A percentile compares a stretch with the other conserved stretches of the same genome.
phyloP scores from a whole-genome alignment of 2,329 filamentous ascomycete species.

The Dactylellina leptospora region DNA sequence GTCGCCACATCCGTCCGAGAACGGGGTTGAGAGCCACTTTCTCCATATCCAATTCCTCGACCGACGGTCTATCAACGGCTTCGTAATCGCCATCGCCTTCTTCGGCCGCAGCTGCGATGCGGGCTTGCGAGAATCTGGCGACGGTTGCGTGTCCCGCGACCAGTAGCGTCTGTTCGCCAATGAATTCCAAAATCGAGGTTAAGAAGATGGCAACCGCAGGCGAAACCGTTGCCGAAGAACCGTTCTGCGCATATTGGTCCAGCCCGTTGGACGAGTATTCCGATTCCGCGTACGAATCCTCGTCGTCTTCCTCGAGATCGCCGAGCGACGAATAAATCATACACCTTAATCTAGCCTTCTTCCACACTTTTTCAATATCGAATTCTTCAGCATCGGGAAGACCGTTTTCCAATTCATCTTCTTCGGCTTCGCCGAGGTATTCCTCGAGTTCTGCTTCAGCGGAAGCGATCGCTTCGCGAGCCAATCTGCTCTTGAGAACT shows the following conservation, averaged over 20 bases:
- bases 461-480: slow-evolving; percentile 80
- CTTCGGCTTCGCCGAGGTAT: slow-evolving; percentile 80
- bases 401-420: slow-evolving; percentile 69
- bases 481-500: slow-evolving; percentile 87
- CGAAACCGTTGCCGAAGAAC: slow-evolving; percentile 69
- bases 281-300: slow-evolving; percentile 85
- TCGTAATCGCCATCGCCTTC: slow-evolving; percentile 67
- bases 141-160: slow-evolving; percentile 85
- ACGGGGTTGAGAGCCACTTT: slow-evolving; percentile 89
- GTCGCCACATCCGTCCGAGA: slow-evolving; percentile 87
- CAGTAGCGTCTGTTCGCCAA: slow-evolving; percentile 90
- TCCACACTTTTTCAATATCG: slow-evolving; percentile 94
- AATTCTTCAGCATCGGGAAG: slow-evolving; percentile 67
- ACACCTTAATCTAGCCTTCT: slow-evolving; percentile 86
- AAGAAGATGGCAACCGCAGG: slow-evolving; percentile 95
- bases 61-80: slow-evolving; percentile 73
- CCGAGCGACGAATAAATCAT: slow-evolving; percentile 98
- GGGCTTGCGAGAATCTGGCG: slow-evolving; percentile 70
- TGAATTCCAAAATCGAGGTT: slow-evolving; percentile 90
- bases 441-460: slow-evolving; percentile 88
- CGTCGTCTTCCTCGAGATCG: slow-evolving; percentile 97
- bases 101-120: slow-evolving; percentile 62
- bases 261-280: slow-evolving; percentile 73
- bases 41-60: slow-evolving; percentile 92
- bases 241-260: slow-evolving; percentile 61